Evolutionary conservation across 106 monocot species (phyloP).

Genomic region (Amphibolis antarctica): DNA sequence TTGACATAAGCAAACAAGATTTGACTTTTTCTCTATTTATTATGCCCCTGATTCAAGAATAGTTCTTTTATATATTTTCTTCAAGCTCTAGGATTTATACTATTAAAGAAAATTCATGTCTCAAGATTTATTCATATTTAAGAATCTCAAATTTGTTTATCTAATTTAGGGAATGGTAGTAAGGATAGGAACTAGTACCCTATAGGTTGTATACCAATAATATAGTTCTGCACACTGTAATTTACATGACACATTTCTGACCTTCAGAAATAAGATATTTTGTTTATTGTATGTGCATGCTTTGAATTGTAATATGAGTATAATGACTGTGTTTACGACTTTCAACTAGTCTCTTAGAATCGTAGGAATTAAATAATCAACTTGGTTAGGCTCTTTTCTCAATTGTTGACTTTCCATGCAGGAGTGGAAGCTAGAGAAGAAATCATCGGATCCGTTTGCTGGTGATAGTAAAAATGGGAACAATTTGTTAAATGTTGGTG

Average conservation of each 20-base stretch:
- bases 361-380: too few relatives aligned
- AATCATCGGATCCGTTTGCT: constrained; percentile 11
- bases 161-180: background rate
- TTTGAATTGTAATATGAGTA: background rate
- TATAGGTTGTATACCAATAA: background rate
- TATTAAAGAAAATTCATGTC: too few relatives aligned
- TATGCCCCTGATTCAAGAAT: too few relatives aligned
- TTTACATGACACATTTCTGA: background rate
- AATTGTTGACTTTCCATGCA: background rate
- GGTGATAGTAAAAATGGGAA: background rate
- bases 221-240: background rate
- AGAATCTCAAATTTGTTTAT: too few relatives aligned
- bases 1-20: too few relatives aligned
- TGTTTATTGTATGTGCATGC: background rate
- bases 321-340: background rate
- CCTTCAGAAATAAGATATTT: too few relatives aligned
- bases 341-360: background rate
- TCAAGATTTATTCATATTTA: too few relatives aligned
- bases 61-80: too few relatives aligned
- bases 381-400: too few relatives aligned
- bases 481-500: background rate
- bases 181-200: background rate
- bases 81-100: too few relatives aligned
- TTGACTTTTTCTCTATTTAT: too few relatives aligned
- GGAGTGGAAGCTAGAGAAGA: constrained; percentile 29